Evolutionary conservation across 768 basidiomycete species (phyloP), one percentile per base, ranked within the genome.

Genomic region (Tulasnella sp.): DNA sequence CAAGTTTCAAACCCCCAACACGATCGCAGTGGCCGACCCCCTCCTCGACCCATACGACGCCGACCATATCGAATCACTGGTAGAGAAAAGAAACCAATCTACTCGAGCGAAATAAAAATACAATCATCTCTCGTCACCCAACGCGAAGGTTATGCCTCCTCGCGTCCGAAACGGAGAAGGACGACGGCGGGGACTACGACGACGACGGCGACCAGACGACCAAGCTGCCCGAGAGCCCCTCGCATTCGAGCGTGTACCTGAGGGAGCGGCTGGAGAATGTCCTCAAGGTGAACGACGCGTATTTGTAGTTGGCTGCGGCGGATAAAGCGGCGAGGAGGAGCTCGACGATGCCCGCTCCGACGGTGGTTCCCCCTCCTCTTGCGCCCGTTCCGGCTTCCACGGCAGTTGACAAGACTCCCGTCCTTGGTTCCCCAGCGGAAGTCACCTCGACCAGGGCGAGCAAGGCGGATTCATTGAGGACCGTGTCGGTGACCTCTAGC

Each of bases 271-370:
- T 77, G 61, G 76, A 70, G 51, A 67, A 77, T 29, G 76, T 77
- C n/a, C 46, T 77, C 29, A 70, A 77, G 42, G 71, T 77, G 67
- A 72, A 70, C 70, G 35, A 77, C 42, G 51, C 76, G 76, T 77
- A 70, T 70, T 32, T 42, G n/a, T 69, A 67, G 70, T 29, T 70
- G 67, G 76, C 70, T 67, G 71, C 70, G 39, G 76, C 29, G 39
- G 42, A 77, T 61, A 44, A 77, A 35, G 76, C 6, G n/a, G 39
- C 42, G 44, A 57, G 55, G 51, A 75, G 51, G 44, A 55, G 23
- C 10, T 46, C 57, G 57, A 61, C 57, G 26, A 61, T 29, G 13
- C 57, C 57, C 23, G n/a, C 57, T n/a, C 57, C 11, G 46, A 61
- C 10, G 29, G 10, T 23, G 2, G n/a, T 29, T 3, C 57, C 57